These are phyloP conservation scores for Neurospora sp. DNA, from an alignment of 495 filamentous ascomycete species.

Conservation along the genomic window DNA sequence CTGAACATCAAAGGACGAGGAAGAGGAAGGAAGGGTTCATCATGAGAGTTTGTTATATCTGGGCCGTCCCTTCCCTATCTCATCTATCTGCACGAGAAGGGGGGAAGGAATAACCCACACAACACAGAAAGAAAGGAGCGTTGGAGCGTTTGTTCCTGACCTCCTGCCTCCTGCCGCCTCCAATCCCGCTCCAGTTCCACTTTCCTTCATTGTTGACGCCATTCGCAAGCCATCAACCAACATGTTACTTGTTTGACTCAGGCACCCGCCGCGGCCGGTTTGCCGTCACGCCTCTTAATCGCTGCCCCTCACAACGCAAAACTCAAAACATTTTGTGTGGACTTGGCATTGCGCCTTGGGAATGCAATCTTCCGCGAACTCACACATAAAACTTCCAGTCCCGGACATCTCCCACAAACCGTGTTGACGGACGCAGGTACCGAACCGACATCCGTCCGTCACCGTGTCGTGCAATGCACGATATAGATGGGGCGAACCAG, in stretches of 20 bases:
- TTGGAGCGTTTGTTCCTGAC: background rate
- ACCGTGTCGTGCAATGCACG: background rate
- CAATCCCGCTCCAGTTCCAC: background rate
- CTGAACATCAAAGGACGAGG: background rate
- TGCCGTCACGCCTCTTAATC: background rate
- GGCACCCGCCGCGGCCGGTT: background rate
- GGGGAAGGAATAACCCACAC: background rate
- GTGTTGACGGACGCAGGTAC: background rate
- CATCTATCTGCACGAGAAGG: background rate
- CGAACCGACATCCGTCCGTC: background rate
- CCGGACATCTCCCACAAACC: background rate
- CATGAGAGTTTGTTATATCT: background rate
- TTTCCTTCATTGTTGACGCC: background rate
- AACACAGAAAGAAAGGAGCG: background rate
- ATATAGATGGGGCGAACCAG: background rate
- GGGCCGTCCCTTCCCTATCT: background rate
- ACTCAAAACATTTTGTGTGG: background rate
- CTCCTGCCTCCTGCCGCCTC: background rate
- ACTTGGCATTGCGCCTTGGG: background rate
- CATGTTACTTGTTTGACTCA: background rate
- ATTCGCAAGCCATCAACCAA: background rate
- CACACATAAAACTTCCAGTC: background rate
- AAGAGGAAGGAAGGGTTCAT: background rate
- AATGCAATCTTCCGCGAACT: background rate
- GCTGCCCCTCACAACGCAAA: background rate